Conservation (phyloP, 2,329 filamentous ascomycete species). For the Colletotrichum salicis region DNA sequence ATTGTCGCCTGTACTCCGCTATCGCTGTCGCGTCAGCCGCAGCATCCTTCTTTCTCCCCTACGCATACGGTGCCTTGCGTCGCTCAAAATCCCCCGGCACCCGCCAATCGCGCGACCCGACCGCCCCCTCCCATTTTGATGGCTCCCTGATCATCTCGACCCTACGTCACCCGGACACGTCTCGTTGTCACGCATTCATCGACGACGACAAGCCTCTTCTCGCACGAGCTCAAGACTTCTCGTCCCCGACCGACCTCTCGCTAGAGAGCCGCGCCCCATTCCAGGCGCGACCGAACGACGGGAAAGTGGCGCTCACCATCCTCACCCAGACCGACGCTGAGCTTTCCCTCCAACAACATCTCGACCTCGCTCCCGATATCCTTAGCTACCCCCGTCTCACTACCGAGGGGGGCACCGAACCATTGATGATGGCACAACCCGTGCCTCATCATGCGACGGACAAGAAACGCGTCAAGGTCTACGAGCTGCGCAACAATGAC, state of each 20-base stretch:
- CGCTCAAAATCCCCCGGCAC: slow-evolving; percentile 30
- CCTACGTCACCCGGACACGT: slow-evolving; percentile 35
- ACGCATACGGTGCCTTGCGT: slow-evolving; percentile 29
- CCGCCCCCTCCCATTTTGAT: slow-evolving; percentile 37
- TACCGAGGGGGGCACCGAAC: slow-evolving; percentile 65
- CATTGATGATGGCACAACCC: slow-evolving; percentile 77
- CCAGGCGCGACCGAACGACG: slow-evolving; percentile 35
- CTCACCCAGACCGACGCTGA: slow-evolving; percentile 64
- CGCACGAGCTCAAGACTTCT: slow-evolving; percentile 11
- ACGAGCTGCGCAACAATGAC: slow-evolving; percentile 97
- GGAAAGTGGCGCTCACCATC: slow-evolving; percentile 66
- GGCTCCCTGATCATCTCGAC: slow-evolving; percentile 34
- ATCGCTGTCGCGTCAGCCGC: slow-evolving; percentile 30
- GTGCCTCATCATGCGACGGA: slow-evolving; percentile 76
- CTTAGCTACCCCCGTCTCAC: slow-evolving; percentile 59
- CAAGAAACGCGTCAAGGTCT: slow-evolving; percentile 92
- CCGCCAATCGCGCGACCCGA: slow-evolving; percentile 37
- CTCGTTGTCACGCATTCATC: slow-evolving; percentile 30
- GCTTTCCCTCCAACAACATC: slow-evolving; percentile 69
- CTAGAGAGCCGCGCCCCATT: slow-evolving; percentile 33
- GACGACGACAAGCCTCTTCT: slow-evolving; percentile 16
- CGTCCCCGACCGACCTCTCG: slow-evolving; percentile 32
- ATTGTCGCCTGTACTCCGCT: slow-evolving; percentile 20
- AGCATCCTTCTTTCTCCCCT: slow-evolving; percentile 10
- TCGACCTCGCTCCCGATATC: slow-evolving; percentile 65